Evolutionary conservation across 257 asterid genomes (phyloP).

Genomic region (Nicotiana otophora): DNA sequence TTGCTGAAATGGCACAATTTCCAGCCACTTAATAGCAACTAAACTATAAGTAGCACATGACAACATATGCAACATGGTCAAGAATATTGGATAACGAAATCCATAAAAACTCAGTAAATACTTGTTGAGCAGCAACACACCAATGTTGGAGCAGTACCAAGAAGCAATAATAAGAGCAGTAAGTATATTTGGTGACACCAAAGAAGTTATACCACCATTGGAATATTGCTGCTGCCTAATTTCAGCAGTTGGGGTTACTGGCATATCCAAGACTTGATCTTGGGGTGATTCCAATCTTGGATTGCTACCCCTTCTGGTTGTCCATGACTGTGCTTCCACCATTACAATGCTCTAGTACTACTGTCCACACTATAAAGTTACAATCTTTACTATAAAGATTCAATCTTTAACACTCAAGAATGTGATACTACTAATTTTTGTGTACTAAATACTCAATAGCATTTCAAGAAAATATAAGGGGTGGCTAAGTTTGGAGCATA

Average conservation of each 20-base stretch:
- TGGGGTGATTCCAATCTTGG: slow-evolving; percentile 63
- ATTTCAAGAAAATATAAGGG: slow-evolving; percentile 1
- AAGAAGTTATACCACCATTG: slow-evolving; percentile 6
- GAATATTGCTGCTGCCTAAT: slow-evolving; percentile 47
- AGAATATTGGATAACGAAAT: slow-evolving; percentile 76
- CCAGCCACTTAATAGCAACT: slow-evolving; percentile 70
- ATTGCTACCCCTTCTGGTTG: slow-evolving; percentile 88
- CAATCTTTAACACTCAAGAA: not conserved
- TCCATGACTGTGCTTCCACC: slow-evolving; percentile 98
- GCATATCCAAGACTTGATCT: slow-evolving; percentile 79
- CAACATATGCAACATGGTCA: slow-evolving; percentile 90
- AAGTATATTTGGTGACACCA: slow-evolving; percentile 46
- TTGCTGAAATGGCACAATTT: slow-evolving; percentile 81
- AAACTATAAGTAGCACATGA: slow-evolving; percentile 73
- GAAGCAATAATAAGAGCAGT: slow-evolving; percentile 75
- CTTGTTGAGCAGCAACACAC: slow-evolving; percentile 79
- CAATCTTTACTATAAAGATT: slow-evolving; percentile 1
- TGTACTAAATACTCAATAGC: not conserved
- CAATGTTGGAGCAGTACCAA: slow-evolving; percentile 89
- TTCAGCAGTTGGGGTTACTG: slow-evolving; percentile 92
- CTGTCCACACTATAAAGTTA: not conserved
- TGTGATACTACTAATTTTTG: no score
- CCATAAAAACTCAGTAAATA: slow-evolving; percentile 85
- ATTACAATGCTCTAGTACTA: slow-evolving; percentile 23
- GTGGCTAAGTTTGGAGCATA: not conserved